Evolutionary conservation across 2,329 filamentous ascomycete genomes (phyloP).

Genomic region (Botrytis porri): DNA sequence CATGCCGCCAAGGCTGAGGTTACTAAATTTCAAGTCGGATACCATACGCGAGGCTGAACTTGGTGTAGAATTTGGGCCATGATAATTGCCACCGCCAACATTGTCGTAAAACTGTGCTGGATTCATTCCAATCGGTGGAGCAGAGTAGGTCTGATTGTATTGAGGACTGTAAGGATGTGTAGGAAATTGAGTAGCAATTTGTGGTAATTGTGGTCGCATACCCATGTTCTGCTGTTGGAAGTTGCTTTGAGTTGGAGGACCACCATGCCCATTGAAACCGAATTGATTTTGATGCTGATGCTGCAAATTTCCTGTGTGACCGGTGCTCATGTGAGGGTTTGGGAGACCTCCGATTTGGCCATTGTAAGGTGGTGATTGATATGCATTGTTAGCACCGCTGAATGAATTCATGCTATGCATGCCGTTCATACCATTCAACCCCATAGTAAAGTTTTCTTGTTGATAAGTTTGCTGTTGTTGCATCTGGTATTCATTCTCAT

Average conservation of each 20-base stretch:
- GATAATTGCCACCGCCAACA: background rate
- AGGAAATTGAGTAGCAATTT: slow-evolving; percentile 3
- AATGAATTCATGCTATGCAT: slow-evolving; percentile 2
- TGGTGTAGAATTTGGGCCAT: background rate
- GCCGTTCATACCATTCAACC: background rate
- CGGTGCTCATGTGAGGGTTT: background rate
- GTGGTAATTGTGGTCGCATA: slow-evolving; percentile 11
- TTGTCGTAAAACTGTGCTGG: slow-evolving; percentile 6
- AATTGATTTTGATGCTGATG: slow-evolving; percentile 4
- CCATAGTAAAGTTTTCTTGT: background rate
- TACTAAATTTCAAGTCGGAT: background rate
- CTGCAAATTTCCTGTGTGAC: background rate
- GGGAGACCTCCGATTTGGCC: background rate
- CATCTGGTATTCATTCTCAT: background rate
- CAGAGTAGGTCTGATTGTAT: slow-evolving; percentile 10
- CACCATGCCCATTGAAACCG: background rate
- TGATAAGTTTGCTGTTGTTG: slow-evolving; percentile 2
- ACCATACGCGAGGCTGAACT: background rate
- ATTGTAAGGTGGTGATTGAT: slow-evolving; percentile 3
- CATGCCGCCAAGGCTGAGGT: slow-evolving; percentile 5
- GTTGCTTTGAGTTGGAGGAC: background rate
- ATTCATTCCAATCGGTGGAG: slow-evolving; percentile 2
- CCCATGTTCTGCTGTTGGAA: slow-evolving; percentile 11
- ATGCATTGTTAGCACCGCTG: slow-evolving; percentile 1
- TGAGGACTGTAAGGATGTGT: background rate